Conservation (phyloP, 179 eudicot genomes). For the Amaranthus tricolor region DNA sequence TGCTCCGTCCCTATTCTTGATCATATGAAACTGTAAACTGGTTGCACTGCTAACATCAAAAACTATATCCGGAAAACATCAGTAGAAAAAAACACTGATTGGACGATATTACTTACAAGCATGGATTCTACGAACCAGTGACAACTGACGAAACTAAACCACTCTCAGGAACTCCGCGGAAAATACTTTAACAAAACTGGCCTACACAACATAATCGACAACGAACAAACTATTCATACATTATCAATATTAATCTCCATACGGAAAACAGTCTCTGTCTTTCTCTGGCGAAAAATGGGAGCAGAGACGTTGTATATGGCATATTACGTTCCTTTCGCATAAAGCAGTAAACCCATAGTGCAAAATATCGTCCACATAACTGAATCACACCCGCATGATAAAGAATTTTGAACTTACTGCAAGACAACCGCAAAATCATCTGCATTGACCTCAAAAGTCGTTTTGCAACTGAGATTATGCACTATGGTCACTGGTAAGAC, state of each 20-base stretch:
- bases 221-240: neutral
- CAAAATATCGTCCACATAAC: too few species aligned
- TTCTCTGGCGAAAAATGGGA: neutral
- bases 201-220: neutral
- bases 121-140: neutral
- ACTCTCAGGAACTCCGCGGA: neutral
- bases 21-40: too few species aligned
- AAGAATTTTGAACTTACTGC: too few species aligned
- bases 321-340: neutral
- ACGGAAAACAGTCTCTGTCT: neutral
- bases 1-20: too few species aligned
- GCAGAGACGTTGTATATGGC: neutral
- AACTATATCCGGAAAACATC: too few species aligned
- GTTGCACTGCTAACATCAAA: too few species aligned
- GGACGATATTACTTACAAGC: slow-evolving; percentile 11
- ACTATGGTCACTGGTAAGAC: neutral
- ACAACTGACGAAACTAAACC: neutral
- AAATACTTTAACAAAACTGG: neutral
- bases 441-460: too few species aligned
- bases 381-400: too few species aligned
- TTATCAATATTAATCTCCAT: neutral
- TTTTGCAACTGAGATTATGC: too few species aligned
- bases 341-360: too few species aligned
- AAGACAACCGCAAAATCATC: too few species aligned
- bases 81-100: neutral